These are phyloP conservation scores for Proliferodiscus dingleyae DNA, from an alignment of 2,329 filamentous ascomycete genomes.

Conservation along the genomic window DNA sequence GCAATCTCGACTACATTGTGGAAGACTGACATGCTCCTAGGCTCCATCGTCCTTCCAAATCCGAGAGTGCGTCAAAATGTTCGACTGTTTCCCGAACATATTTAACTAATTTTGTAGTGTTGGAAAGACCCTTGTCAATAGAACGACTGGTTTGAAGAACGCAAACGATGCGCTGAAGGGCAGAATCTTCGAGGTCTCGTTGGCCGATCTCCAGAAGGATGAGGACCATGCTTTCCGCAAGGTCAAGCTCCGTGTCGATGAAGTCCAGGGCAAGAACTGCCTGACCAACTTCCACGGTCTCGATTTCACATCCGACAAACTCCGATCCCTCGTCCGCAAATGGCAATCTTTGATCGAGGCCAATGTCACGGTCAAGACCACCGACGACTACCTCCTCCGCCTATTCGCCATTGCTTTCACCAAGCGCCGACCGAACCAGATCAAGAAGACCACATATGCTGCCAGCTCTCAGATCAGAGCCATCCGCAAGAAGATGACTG, in stretches of 20 bases:
- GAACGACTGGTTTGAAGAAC: slow-evolving; percentile 99
- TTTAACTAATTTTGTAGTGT: slow-evolving; percentile 61
- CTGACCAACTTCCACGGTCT: slow-evolving; percentile 99
- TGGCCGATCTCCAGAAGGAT: slow-evolving; percentile 98
- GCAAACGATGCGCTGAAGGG: slow-evolving; percentile 99
- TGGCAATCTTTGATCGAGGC: slow-evolving; percentile 99
- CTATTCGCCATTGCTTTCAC: slow-evolving; percentile 99
- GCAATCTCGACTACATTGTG: background rate
- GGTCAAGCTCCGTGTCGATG: slow-evolving; percentile 96
- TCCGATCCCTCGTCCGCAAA: slow-evolving; percentile 97
- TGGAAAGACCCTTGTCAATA: slow-evolving; percentile 99
- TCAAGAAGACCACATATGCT: slow-evolving; percentile 99
- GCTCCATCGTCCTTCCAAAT: slow-evolving; percentile 93
- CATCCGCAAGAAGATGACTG: slow-evolving; percentile 99
- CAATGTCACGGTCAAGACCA: slow-evolving; percentile 99
- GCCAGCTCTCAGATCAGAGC: slow-evolving; percentile 93
- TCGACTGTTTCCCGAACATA: slow-evolving; percentile 14
- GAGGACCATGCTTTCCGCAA: slow-evolving; percentile 99
- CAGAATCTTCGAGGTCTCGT: slow-evolving; percentile 96
- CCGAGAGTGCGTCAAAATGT: slow-evolving; percentile 66
- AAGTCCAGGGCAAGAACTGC: slow-evolving; percentile 99
- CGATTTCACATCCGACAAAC: slow-evolving; percentile 99
- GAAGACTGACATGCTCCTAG: slow-evolving; percentile 41
- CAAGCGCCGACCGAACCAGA: slow-evolving; percentile 98
- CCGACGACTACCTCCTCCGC: slow-evolving; percentile 98